A percentile compares a stretch with the other conserved stretches of the same genome.
phyloP scores from a whole-genome alignment of 352 stramenopile species.

The Globisporangium spiculum region DNA sequence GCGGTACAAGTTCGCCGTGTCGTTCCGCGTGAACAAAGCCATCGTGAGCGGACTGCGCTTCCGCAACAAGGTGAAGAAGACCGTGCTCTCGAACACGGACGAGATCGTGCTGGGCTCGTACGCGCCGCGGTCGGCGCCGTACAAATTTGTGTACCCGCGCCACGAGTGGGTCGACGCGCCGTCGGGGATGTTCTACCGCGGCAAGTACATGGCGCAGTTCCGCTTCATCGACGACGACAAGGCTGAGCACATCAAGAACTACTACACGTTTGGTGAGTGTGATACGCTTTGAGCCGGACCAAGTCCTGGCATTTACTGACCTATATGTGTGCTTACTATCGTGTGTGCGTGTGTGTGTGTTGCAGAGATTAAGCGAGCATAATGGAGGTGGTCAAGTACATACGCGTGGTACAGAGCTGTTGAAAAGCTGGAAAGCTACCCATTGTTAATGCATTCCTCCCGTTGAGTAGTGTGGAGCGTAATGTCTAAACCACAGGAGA shows the following conservation, averaged over 20 bases:
- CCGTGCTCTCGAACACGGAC: slow-evolving; percentile 65
- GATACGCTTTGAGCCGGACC: neutral
- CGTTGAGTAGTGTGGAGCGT: too few species aligned
- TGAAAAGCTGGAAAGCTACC: neutral
- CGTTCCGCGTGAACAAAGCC: slow-evolving; percentile 80
- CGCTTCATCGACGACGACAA: slow-evolving; percentile 70
- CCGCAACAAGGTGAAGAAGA: slow-evolving; percentile 86
- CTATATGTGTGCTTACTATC: neutral
- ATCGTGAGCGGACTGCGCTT: slow-evolving; percentile 87
- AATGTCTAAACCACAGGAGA: too few species aligned
- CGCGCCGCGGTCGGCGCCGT: slow-evolving; percentile 60
- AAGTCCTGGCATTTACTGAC: neutral
- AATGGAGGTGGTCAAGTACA: neutral
- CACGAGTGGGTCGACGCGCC: slow-evolving; percentile 82
- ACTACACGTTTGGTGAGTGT: slow-evolving; percentile 75
- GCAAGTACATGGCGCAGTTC: slow-evolving; percentile 84
- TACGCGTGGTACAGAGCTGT: neutral
- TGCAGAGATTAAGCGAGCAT: slow-evolving; percentile 62
- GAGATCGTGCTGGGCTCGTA: slow-evolving; percentile 87
- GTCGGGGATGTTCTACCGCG: slow-evolving; percentile 83
- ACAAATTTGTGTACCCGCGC: slow-evolving; percentile 83
- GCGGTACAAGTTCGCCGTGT: slow-evolving; percentile 83
- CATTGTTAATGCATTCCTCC: neutral
- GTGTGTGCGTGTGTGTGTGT: neutral
- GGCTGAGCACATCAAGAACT: slow-evolving; percentile 61